A percentile compares a stretch with the other conserved stretches of the same genome.
Evolutionary conservation across 345 rosid genomes (phyloP).

Genomic region (Hibiscus tridactylites): DNA sequence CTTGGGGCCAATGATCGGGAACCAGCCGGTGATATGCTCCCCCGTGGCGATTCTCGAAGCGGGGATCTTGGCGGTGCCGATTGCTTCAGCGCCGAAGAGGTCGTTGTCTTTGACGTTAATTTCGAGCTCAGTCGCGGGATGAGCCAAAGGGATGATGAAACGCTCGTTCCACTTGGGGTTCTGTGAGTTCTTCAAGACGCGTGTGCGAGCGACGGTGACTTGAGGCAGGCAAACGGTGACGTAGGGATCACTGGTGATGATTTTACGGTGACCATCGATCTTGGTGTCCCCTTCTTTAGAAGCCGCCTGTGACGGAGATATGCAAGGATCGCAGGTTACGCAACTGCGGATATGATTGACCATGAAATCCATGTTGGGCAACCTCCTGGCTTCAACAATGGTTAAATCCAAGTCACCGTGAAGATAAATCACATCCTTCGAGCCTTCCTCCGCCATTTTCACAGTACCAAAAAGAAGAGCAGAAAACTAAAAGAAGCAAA

Average conservation of each 20-base stretch:
- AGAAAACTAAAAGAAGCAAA: background rate
- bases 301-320: background rate
- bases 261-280: constrained; percentile 26
- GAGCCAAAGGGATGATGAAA: constrained; percentile 63
- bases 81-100: constrained; percentile 63
- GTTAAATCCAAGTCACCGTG: constrained; percentile 76
- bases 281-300: background rate
- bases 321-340: constrained; percentile 37
- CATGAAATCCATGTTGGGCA: constrained; percentile 72
- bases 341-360: constrained; percentile 38
- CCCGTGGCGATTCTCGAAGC: constrained; percentile 36
- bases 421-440: constrained; percentile 28
- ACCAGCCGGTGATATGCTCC: constrained; percentile 41
- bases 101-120: constrained; percentile 81
- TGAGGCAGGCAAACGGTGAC: constrained; percentile 83
- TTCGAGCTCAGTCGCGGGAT: constrained; percentile 54
- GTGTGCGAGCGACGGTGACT: constrained; percentile 76
- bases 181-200: constrained; percentile 57
- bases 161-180: constrained; percentile 69
- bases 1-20: constrained; percentile 30
- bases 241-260: constrained; percentile 79
- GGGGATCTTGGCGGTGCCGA: constrained; percentile 52
- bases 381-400: constrained; percentile 48
- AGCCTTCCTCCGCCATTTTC: constrained; percentile 24
- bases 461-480: background rate